Conservation (phyloP, 768 basidiomycete species). For the Nevesoporus exiguus region DNA sequence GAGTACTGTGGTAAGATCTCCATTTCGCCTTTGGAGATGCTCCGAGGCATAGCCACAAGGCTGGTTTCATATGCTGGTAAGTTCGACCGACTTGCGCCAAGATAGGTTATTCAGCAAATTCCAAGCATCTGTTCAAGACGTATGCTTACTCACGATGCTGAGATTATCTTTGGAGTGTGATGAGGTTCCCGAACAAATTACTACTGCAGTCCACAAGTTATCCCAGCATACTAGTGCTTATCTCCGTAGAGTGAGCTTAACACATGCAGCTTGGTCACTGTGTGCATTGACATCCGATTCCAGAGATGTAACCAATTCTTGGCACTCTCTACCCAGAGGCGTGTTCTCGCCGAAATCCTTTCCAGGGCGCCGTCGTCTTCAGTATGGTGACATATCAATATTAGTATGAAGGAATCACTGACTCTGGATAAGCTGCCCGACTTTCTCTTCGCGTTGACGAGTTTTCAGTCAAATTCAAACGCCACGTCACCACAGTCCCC, state of each 20-base stretch:
- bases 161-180: slow-evolving; percentile 59
- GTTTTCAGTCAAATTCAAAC: slow-evolving; percentile 21
- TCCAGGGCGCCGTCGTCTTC: slow-evolving; percentile 50
- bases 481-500: slow-evolving; percentile 6
- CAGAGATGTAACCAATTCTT: slow-evolving; percentile 75
- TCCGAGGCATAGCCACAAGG: slow-evolving; percentile 43
- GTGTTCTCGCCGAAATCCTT: slow-evolving; percentile 45
- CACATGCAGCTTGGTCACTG: not conserved
- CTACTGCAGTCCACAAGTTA: slow-evolving; percentile 41
- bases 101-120: not conserved
- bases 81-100: slow-evolving; percentile 26
- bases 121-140: slow-evolving; percentile 70
- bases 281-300: slow-evolving; percentile 7
- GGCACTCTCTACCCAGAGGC: slow-evolving; percentile 42
- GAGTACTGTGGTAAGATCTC: slow-evolving; percentile 55
- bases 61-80: slow-evolving; percentile 43
- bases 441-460: slow-evolving; percentile 52
- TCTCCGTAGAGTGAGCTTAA: slow-evolving; percentile 51
- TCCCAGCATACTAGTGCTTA: slow-evolving; percentile 46
- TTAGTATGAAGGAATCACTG: slow-evolving; percentile 3
- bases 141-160: slow-evolving; percentile 68
- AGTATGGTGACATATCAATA: slow-evolving; percentile 36
- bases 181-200: slow-evolving; percentile 45
- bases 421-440: slow-evolving; percentile 59
- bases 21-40: slow-evolving; percentile 46